phyloP scores from a whole-genome alignment of 352 stramenopile species.

The Globisporangium paddicum region DNA sequence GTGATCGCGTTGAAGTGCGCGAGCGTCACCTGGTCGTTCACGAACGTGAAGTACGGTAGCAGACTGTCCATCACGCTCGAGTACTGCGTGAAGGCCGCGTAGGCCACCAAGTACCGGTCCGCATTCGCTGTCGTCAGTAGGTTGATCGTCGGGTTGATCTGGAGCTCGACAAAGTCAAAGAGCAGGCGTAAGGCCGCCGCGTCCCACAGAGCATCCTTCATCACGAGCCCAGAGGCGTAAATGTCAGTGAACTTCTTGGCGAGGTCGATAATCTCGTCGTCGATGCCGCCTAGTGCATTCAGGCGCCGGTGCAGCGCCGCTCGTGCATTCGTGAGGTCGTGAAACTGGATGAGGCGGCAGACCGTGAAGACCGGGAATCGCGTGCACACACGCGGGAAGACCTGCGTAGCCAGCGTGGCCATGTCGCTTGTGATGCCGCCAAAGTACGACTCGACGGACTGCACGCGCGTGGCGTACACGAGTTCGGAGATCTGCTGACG shows the following conservation, averaged over 20 bases:
- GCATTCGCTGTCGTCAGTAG: background rate
- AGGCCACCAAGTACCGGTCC: background rate
- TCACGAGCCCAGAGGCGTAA: background rate
- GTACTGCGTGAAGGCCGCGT: conserved; percentile 13
- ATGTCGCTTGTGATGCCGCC: background rate
- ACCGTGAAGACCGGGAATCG: background rate
- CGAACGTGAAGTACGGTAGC: conserved; percentile 12
- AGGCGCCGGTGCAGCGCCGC: too few species aligned
- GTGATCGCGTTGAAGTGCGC: conserved; percentile 16
- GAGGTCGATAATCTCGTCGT: background rate
- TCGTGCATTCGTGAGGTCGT: background rate
- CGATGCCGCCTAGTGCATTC: background rate
- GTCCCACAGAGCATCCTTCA: too few species aligned
- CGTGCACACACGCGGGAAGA: background rate
- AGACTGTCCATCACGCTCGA: conserved; percentile 37
- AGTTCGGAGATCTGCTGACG: background rate
- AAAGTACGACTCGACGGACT: background rate
- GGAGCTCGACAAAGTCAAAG: background rate
- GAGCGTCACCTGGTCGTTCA: conserved; percentile 12
- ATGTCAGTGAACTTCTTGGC: background rate
- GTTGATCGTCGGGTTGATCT: background rate
- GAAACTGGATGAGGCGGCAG: background rate
- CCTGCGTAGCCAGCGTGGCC: background rate
- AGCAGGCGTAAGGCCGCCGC: background rate
- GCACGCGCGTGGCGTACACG: background rate